A percentile compares a stretch with the other conserved stretches of the same genome.
Evolutionary conservation across 176 grass and related monocot genomes (phyloP).

Genomic region (Chloris gayana): DNA sequence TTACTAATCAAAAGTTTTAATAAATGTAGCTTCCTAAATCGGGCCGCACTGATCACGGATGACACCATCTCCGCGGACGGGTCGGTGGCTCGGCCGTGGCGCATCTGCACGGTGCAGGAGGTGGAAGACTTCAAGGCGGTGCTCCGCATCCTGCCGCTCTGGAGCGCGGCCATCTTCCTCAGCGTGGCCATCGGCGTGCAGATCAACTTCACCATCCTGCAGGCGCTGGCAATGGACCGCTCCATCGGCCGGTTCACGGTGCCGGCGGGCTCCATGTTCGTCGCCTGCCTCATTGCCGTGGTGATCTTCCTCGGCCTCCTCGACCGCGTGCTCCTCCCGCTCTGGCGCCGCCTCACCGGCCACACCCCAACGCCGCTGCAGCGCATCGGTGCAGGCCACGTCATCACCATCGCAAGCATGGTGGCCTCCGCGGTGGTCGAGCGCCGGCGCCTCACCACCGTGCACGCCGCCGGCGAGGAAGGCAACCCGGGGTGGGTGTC

Average conservation of each 20-base stretch:
- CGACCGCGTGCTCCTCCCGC: constrained; percentile 66
- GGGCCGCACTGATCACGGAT: constrained; percentile 64
- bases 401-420: constrained; percentile 52
- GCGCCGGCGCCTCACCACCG: constrained; percentile 36
- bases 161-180: constrained; percentile 47
- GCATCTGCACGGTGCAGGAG: constrained; percentile 67
- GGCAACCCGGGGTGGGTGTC: constrained; percentile 51
- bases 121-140: constrained; percentile 76
- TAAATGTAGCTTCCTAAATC: constrained; percentile 60
- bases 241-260: constrained; percentile 53
- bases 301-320: constrained; percentile 51
- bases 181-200: constrained; percentile 60
- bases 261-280: constrained; percentile 58
- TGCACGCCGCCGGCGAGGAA: constrained; percentile 35
- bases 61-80: constrained; percentile 23
- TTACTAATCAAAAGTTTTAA: too few species aligned
- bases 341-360: constrained; percentile 37
- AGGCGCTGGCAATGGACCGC: constrained; percentile 85
- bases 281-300: constrained; percentile 12
- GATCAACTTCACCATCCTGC: constrained; percentile 59
- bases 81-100: constrained; percentile 44
- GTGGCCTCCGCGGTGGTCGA: constrained; percentile 58
- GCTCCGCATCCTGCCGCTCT: constrained; percentile 62
- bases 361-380: constrained; percentile 57
- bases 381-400: constrained; percentile 59